Conservation (phyloP, 768 basidiomycete species). For the Trametes maxima region DNA sequence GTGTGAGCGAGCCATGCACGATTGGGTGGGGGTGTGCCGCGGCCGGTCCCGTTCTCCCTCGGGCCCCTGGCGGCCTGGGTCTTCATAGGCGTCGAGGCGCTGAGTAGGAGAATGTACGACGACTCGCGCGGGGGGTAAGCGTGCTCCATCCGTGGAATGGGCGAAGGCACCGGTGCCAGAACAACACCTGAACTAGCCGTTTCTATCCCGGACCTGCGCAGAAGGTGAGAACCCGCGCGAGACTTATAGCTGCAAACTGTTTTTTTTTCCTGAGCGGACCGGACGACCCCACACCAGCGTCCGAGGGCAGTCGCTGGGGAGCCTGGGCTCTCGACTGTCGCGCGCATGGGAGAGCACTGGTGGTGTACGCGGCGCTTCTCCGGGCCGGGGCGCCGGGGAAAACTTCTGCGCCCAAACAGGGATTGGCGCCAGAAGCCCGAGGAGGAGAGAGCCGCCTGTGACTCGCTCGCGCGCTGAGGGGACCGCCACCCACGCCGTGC, state of each 20-base stretch:
- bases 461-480: background rate
- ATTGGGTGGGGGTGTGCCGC: background rate
- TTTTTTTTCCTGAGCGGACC: no score
- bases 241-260: no score
- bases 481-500: background rate
- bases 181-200: background rate
- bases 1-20: background rate
- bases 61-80: background rate
- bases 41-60: background rate
- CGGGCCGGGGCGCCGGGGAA: background rate
- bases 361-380: background rate
- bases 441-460: no score
- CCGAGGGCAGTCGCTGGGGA: no score
- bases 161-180: background rate
- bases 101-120: no score
- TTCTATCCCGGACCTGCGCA: background rate
- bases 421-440: no score
- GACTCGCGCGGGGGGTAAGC: no score
- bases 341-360: no score
- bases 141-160: background rate
- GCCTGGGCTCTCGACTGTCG: no score
- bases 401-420: no score
- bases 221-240: background rate
- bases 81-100: background rate
- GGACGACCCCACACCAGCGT: no score